Evolutionary conservation across 306 rosid genomes (phyloP), one percentile per base, ranked within the genome.

Genomic region (Quercus engelmannii): DNA sequence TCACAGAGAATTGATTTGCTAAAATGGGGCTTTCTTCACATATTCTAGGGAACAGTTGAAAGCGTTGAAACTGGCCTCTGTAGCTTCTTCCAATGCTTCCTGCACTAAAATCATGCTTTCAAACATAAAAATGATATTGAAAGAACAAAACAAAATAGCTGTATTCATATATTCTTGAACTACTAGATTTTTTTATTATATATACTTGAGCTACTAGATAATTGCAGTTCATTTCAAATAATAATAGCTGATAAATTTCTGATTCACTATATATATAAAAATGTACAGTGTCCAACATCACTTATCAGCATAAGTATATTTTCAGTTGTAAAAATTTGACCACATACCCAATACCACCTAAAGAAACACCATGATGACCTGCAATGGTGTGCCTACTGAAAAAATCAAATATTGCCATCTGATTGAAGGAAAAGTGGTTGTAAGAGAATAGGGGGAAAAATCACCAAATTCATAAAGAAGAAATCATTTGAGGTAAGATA

Each of bases 1-100:
- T 87, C 80, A 94, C 98, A 76, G 98, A 91, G 89, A 94, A 92
- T 72, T 94, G 97, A 86, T 94, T 90, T 59, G 97, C 97, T 77
- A 94, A 85, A 86, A 92, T 84, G 25, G 98, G 93, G 74, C 86
- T 91, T 43, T 92, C 98, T 84, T 94, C 90, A 56, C 95, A 92
- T 51, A 17, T 58, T 76, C 75, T 75, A 11, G 98, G 94, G 82
- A 88, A 90, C 58, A 94, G 82, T 78, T 94, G 97, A 94, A 89
- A 94, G 49, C 97, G 93, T 87, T 94, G 97, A 87, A 94, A 94
- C 70, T 91, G 92, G 56, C 98, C 98, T 84, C 71, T 84, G 73
- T 82, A 90, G 84, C 93, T 87, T 88, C 97, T 91, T 57, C 97
- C 98, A 35, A 94, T 94, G 90, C 95, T 92, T 91, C 98, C 98